phyloP scores from a whole-genome alignment of 192 early-diverging fungal species.

The Borealophlyctis nickersoniae region DNA sequence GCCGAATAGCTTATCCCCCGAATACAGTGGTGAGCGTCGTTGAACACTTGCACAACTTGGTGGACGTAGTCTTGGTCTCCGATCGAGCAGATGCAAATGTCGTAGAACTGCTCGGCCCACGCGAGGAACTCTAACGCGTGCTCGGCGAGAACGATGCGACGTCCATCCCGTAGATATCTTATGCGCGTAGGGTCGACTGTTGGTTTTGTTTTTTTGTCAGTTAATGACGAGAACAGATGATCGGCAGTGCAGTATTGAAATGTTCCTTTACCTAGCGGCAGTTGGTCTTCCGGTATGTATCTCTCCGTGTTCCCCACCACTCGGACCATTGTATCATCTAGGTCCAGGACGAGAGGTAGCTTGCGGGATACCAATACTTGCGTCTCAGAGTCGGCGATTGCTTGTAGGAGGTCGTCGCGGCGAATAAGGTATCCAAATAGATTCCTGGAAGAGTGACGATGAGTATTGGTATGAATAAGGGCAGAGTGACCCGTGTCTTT shows the following conservation, averaged over 20 bases:
- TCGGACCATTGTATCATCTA: slow-evolving; percentile 75
- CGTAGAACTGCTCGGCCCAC: slow-evolving; percentile 63
- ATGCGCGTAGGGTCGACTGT: slow-evolving; percentile 58
- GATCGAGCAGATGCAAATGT: slow-evolving; percentile 73
- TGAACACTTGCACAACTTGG: slow-evolving; percentile 59
- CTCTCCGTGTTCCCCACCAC: slow-evolving; percentile 54
- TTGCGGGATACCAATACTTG: too few relatives aligned
- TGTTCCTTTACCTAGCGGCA: slow-evolving; percentile 4
- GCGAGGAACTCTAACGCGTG: slow-evolving; percentile 70
- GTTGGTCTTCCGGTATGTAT: neutral
- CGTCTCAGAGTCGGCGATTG: too few relatives aligned
- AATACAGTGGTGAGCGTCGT: slow-evolving; percentile 56
- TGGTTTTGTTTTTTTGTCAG: neutral
- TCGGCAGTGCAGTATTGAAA: too few relatives aligned
- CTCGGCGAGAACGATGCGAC: slow-evolving; percentile 62
- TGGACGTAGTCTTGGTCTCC: slow-evolving; percentile 78
- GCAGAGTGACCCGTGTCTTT: too few relatives aligned
- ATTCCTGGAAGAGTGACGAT: too few relatives aligned
- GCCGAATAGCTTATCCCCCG: slow-evolving; percentile 64
- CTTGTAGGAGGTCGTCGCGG: too few relatives aligned
- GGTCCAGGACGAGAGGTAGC: slow-evolving; percentile 70
- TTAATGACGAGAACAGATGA: slow-evolving; percentile 7
- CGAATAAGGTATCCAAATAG: too few relatives aligned
- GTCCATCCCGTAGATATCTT: slow-evolving; percentile 53
- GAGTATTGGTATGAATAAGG: too few relatives aligned